These are phyloP conservation scores for Oryza australiensis DNA, from an alignment of 176 grass and related monocot species.

Conservation along the genomic window DNA sequence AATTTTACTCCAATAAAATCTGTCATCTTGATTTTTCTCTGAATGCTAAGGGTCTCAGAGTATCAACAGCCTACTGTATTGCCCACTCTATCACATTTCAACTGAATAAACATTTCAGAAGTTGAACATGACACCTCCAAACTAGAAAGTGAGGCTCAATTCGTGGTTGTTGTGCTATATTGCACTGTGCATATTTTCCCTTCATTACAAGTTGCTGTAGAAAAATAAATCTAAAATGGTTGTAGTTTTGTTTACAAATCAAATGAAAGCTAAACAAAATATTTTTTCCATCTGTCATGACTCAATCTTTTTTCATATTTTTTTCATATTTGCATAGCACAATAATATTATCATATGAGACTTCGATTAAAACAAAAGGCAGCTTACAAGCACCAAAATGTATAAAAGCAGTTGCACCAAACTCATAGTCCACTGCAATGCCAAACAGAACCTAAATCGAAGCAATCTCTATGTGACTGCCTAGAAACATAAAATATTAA, in stretches of 20 bases:
- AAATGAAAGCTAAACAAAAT: background rate
- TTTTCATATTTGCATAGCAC: background rate
- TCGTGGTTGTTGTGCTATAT: background rate
- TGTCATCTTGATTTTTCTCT: background rate
- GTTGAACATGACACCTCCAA: background rate
- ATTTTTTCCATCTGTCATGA: background rate
- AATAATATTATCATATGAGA: background rate
- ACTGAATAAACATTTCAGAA: background rate
- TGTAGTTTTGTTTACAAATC: background rate
- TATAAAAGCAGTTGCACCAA: background rate
- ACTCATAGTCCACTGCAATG: background rate
- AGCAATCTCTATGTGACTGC: conserved; percentile 28
- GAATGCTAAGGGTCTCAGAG: background rate
- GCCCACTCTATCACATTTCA: background rate
- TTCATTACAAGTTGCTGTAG: background rate
- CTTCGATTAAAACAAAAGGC: background rate
- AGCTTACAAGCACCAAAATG: background rate
- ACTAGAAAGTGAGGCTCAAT: background rate
- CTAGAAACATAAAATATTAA: background rate
- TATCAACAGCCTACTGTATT: background rate
- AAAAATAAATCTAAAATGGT: background rate
- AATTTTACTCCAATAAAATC: background rate
- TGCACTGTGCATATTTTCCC: background rate
- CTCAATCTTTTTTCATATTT: too few species aligned
- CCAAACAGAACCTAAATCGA: background rate